Base-by-base conservation (phyloP, 1,284 basidiomycete species). In the Polyporus tsugae region DNA sequence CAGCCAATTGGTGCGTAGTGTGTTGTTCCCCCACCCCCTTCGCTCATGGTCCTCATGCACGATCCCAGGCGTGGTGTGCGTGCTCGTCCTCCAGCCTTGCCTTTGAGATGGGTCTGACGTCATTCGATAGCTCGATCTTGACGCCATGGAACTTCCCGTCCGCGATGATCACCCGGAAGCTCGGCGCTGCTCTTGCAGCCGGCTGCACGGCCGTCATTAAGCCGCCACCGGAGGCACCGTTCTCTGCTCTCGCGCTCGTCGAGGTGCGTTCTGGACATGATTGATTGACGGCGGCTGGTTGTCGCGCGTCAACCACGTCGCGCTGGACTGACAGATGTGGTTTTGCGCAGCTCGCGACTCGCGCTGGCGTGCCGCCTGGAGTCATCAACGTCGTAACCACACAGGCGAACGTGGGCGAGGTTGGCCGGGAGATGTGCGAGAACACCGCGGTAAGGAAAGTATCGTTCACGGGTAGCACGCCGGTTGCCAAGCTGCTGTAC, bases 121-220 rank as follows among this genome's bases (percentile, higher is more conserved):
- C 60, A 60, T 63, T 25, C 36, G 38, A 70, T 69, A 93, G 93
- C 17, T 89, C 91, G 10, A 93, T 94, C 70, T 74, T 95, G 59
- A 94, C 93, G 1, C 93, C 93, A 62, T 95, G 93, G 95, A 96
- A 97, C 80, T 97, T 98, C 83, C 96, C 96, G 7, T 95, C 94
- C 29, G 96, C 95, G 0, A 98, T 98, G 93, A 94, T 96, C 60
- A 94, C 94, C 0, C 91, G 95, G 25, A 97, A 97, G 80, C 82
- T 97, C 15, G 95, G 89, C 19, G 92, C 96, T 36, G 95, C 95
- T 17, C 88, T 99, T 17, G 95, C 96, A 10, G 96, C 96, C 19
- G 98, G 98, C 33, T 99, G 98, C 80, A 99, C 97, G 0, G 87
- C 91, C 1, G 97, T 99, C 65, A 91, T 99, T 81, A 99, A 99